Base-by-base conservation (phyloP, 139 green algal genomes). In the Chlamydomonas schloesseri region DNA sequence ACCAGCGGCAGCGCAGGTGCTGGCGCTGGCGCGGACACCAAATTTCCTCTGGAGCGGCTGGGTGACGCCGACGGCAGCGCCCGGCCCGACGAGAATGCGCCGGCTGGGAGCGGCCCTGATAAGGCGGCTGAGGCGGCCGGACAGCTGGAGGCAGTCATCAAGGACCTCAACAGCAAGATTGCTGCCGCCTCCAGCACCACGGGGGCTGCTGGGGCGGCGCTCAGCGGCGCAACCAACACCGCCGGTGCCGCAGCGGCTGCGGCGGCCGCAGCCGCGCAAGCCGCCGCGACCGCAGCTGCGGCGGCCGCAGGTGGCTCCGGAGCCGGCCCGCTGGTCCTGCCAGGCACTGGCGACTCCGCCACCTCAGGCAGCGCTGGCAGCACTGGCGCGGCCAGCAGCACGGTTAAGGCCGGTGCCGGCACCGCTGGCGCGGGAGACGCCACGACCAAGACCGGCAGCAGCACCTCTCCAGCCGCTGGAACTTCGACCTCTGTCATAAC, bases 311-410 rank as follows among this genome's bases (percentile, higher is more conserved):
- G 58, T 60, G 37, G 60, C 29, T 20, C 76, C 15, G 29, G 28
- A 3, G 14, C 65, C 29, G 29, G 29, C 65, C 10, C 29, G 28
- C 62, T 46, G 62, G 29, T 65, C 53, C n/a, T 47, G 26, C 89
- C 89, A 68, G 91, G 91, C 8, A n/a, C 92, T 71, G 88, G 93
- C 88, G 47, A 92, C 77, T 34, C 82, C 26, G 62, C 18, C 57
- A 18, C n/a, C 20, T 5, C 42, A 5, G 42, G 42, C 42, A 50
- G 42, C 42, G 8, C 21, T 8, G n/a, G n/a, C n/a, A n/a, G n/a
- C n/a, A n/a, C n/a, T n/a, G 58, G 47, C 20, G 62, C 28, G 55
- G 64, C 10, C 4, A 36, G 46, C 9, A 60, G n/a, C 20, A 26
- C 37, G 37, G 60, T 11, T 8, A 47, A 29, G 10, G 36, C 37